Evolutionary conservation across 192 early-diverging fungal species (phyloP).

Genomic region (Backusella parvicylindrica): DNA sequence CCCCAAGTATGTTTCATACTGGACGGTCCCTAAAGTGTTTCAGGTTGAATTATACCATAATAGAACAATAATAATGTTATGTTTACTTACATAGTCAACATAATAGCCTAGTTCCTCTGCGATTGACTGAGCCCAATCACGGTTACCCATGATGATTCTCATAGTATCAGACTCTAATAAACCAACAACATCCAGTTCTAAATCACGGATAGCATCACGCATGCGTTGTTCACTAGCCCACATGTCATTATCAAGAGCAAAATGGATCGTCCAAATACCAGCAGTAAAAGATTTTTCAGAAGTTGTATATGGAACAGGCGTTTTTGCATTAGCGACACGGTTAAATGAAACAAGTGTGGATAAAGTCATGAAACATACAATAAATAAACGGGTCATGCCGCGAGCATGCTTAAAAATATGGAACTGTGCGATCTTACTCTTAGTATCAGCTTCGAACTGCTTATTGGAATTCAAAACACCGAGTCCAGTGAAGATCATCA

Average conservation of each 20-base stretch:
- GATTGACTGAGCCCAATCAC: conserved; percentile 77
- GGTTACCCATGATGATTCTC: conserved; percentile 83
- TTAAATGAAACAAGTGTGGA: conserved; percentile 35
- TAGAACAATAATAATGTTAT: background rate
- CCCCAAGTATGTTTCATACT: conserved; percentile 87
- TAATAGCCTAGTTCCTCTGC: conserved; percentile 75
- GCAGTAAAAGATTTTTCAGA: conserved; percentile 68
- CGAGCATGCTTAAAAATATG: conserved; percentile 33
- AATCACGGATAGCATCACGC: conserved; percentile 68
- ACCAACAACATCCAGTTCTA: conserved; percentile 77
- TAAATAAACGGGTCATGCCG: conserved; percentile 33
- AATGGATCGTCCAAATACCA: conserved; percentile 86
- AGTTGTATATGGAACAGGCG: conserved; percentile 57
- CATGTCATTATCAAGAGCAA: conserved; percentile 84
- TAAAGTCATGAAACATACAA: conserved; percentile 37
- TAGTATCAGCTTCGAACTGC: background rate
- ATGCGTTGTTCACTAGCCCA: conserved; percentile 74
- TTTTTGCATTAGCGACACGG: conserved; percentile 44
- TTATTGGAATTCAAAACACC: conserved; percentile 46
- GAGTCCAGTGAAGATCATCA: conserved; percentile 57
- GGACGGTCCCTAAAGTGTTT: conserved; percentile 56
- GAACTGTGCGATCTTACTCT: conserved; percentile 10
- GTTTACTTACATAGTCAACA: conserved; percentile 58
- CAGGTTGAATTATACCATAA: background rate
- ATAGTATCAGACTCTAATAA: conserved; percentile 75